Evolutionary conservation across 192 early-diverging fungal species (phyloP).

Genomic region (Coemansia sp.): DNA sequence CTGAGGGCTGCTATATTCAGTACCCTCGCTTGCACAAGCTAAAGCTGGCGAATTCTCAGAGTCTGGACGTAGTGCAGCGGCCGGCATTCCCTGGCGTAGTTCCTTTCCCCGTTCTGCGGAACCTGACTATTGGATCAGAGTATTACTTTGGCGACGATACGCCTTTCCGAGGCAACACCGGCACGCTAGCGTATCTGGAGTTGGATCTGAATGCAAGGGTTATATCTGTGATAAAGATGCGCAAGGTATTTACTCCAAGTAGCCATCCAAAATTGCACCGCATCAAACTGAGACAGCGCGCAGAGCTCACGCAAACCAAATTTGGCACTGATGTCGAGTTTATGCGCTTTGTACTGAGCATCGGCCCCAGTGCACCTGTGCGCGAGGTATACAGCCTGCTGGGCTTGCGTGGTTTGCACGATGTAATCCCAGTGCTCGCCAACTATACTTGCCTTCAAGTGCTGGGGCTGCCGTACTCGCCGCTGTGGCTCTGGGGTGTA

Average conservation of each 20-base stretch:
- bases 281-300: background rate
- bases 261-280: background rate
- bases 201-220: background rate
- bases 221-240: background rate
- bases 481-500: background rate
- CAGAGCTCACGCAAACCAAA: background rate
- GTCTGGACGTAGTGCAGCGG: background rate
- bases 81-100: background rate
- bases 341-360: background rate
- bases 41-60: background rate
- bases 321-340: background rate
- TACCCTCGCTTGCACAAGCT: background rate
- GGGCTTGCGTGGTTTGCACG: background rate
- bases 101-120: background rate
- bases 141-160: conserved; percentile 7
- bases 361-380: background rate
- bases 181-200: background rate
- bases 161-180: background rate
- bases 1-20: background rate
- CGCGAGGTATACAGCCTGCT: background rate
- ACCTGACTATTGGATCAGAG: background rate
- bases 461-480: background rate
- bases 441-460: background rate
- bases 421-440: background rate
- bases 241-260: background rate